Evolutionary conservation across 1,284 basidiomycete species (phyloP), one percentile per base, ranked within the genome.

Genomic region (Tausonia pullulans): DNA sequence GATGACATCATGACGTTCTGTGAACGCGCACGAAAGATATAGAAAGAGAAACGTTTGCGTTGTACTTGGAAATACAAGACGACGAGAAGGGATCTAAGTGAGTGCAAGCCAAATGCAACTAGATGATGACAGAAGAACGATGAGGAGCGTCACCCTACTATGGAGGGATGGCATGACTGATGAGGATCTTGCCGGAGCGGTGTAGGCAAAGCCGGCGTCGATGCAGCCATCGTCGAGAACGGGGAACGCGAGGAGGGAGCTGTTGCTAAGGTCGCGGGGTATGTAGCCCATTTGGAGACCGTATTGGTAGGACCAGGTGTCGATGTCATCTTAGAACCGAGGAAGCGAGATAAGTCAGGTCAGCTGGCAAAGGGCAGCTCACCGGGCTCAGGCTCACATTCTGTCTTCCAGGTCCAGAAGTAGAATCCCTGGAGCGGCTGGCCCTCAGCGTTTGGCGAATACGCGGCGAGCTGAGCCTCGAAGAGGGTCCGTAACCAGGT

Each of bases 401-500:
- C 49, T 7, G 65, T 69, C 70, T 68, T 67, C 72, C 72, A 73
- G 8, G 66, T 69, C 73, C 72, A 73, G 64, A 68, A 72, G 62
- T 72, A 72, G 69, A 69, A 72, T 45, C 71, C 72, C 13, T 64
- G 54, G 0, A 68, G 65, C 7, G 65, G 60, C 61, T 72, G 70
- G 50, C 67, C 63, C 10, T 63, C 41, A 4, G 56, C 67, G 44
- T 68, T 69, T 0, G 73, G 70, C 43, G 65, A 63, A 62, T 75
- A 75, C 2, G 71, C 70, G 1, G 71, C 71, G 5, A 72, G 65
- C 60, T 75, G 74, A 11, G 72, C 69, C 60, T 75, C 74, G 56
- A 74, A 75, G 13, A 74, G 58, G 14, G 69, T 61, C 16, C 74
- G 57, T 6, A 72, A 64, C 74, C 74, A 75, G 0, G 74, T 75